Percentiles rank a stretch among this genome's conserved stretches.
Evolutionary conservation across 2,329 filamentous ascomycete species (phyloP).

Genomic region (Aspergillus sp.): DNA sequence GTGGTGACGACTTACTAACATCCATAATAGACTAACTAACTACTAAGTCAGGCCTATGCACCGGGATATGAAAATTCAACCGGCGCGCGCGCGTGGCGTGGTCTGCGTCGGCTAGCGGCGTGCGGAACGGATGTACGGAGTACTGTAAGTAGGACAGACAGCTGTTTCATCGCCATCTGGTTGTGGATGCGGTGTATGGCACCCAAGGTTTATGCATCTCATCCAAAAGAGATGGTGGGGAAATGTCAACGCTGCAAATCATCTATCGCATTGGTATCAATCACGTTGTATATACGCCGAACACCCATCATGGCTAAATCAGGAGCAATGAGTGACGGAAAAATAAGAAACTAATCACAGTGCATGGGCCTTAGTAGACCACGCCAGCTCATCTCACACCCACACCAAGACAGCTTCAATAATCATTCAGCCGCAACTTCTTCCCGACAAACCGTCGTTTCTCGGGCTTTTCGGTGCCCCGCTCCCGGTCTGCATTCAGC

Average conservation of each 20-base stretch:
- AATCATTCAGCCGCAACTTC: slow-evolving; percentile 51
- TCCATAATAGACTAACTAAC: no score
- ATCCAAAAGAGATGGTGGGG: neutral
- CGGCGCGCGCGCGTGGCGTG: neutral
- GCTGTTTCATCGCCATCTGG: neutral
- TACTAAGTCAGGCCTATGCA: no score
- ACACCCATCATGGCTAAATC: slow-evolving; percentile 1
- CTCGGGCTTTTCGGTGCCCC: slow-evolving; percentile 38
- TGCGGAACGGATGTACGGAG: neutral
- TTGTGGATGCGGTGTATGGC: neutral
- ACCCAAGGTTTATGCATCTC: neutral
- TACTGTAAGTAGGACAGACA: neutral
- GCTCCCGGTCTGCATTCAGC: slow-evolving; percentile 36
- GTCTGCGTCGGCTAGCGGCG: slow-evolving; percentile 1
- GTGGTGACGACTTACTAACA: no score
- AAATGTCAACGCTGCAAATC: neutral
- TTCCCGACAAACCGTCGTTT: slow-evolving; percentile 49
- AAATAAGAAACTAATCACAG: neutral
- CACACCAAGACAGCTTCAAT: slow-evolving; percentile 28
- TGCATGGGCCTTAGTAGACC: neutral
- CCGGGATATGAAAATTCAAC: neutral
- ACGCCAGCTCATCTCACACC: neutral
- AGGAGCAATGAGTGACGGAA: neutral
- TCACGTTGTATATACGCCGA: neutral
- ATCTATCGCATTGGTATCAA: slow-evolving; percentile 1